Evolutionary conservation across 192 early-diverging fungal species (phyloP), one percentile per base, ranked within the genome.

Genomic region (Piromyces sp.): DNA sequence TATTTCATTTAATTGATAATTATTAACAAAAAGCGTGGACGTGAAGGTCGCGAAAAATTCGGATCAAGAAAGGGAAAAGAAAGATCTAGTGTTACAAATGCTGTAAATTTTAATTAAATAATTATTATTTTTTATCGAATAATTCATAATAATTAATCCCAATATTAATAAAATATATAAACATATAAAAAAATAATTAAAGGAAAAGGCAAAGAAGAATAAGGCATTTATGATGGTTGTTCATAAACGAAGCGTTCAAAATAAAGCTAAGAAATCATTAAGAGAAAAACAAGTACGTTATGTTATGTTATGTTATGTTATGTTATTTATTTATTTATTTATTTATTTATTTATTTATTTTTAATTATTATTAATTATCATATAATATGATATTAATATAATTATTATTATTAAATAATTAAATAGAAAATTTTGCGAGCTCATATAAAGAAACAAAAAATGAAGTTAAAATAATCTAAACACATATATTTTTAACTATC

Each of bases 211-310:
- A 83, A 95, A 94, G 86, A 89, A 90, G 82, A 95, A 91, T 82
- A 99, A 99, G 92, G 90, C 92, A 85, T 95, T 93, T 85, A 92
- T 92, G 87, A 99, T 99, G 98, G 89, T 98, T 82, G 89, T 95
- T 29, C 97, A 99, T 88, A 98, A 98, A 89, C 89, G 91, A 79
- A 88, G 90, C 79, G 92, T 96, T 31, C 85, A 91, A 31, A 84
- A 85, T 36, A 95, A 95, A 88, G 89, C 90, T 82, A 94, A 90
- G 86, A 88, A 89, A 80, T 93, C 92, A 84, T 86, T 95, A 84
- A 86, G 89, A 33, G 92, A 95, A 30, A 95, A 94, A 86, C 80
- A 36, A 14, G n/a, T 30, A 28, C 5, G 15, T 28, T 29, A 30
- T n/a, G 16, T 7, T 30, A 30, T 7, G 12, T 79, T 30, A 79